Conservation (phyloP, 2,329 filamentous ascomycete species). For the Gaeumannomyces tritici region DNA sequence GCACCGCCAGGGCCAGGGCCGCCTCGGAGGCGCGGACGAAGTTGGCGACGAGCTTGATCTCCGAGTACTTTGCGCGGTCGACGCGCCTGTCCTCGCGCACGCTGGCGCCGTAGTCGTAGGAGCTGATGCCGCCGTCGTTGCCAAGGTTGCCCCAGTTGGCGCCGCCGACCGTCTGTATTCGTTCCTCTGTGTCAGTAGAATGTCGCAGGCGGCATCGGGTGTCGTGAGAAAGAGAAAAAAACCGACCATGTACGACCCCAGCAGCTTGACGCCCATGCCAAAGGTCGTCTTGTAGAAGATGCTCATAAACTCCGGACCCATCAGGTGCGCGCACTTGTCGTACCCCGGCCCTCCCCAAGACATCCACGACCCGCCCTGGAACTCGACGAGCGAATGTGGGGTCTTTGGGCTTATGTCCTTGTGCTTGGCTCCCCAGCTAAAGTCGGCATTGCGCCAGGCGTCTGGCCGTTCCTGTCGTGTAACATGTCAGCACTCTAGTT, state of each 20-base stretch:
- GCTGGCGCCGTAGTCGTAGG: slow-evolving; percentile 41
- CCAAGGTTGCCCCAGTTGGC: slow-evolving; percentile 80
- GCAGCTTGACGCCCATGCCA: slow-evolving; percentile 54
- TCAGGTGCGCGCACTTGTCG: slow-evolving; percentile 52
- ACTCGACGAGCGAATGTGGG: slow-evolving; percentile 29
- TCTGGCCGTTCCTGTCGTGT: not conserved
- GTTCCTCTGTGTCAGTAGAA: not conserved
- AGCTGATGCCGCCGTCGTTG: slow-evolving; percentile 54
- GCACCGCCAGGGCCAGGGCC: not conserved
- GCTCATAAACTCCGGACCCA: slow-evolving; percentile 65
- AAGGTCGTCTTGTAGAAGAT: slow-evolving; percentile 74
- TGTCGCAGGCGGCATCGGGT: not conserved
- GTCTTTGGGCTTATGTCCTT: slow-evolving; percentile 38
- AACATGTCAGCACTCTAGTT: not conserved
- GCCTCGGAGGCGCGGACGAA: not conserved
- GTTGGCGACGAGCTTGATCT: slow-evolving; percentile 49
- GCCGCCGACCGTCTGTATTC: slow-evolving; percentile 54
- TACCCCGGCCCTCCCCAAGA: slow-evolving; percentile 67
- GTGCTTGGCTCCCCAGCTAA: slow-evolving; percentile 25
- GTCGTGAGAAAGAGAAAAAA: too few relatives aligned
- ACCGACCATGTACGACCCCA: slow-evolving; percentile 61
- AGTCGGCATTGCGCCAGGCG: not conserved
- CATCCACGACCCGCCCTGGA: slow-evolving; percentile 47
- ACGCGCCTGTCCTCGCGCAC: slow-evolving; percentile 1
- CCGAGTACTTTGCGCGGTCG: slow-evolving; percentile 49